Percentiles rank a stretch among this genome's conserved stretches.
Evolutionary conservation across 257 asterid genomes (phyloP).

Genomic region (Solanum bulbocastanum): DNA sequence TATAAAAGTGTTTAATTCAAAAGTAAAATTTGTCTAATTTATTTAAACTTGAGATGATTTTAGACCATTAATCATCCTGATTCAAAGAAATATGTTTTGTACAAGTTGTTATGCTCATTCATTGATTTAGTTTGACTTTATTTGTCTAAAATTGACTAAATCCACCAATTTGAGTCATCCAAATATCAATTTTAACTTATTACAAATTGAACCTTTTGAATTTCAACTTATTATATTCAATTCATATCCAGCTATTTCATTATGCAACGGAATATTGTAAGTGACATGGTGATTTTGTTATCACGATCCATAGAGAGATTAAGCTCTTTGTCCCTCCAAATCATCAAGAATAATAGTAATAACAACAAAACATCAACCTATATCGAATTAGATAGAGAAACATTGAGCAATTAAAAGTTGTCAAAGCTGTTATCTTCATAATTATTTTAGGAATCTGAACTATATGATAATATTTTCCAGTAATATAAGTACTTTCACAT

Average conservation of each 20-base stretch:
- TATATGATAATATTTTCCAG: background rate
- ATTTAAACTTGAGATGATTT: background rate
- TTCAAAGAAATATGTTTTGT: background rate
- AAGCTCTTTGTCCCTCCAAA: too few relatives aligned
- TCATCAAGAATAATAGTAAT: too few relatives aligned
- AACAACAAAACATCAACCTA: background rate
- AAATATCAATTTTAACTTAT: background rate
- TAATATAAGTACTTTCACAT: background rate
- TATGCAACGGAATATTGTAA: too few relatives aligned
- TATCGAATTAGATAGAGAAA: background rate
- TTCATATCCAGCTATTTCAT: background rate
- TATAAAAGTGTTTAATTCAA: background rate
- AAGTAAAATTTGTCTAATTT: background rate
- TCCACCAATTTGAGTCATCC: background rate
- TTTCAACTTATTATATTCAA: background rate
- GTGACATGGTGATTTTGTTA: accelerated
- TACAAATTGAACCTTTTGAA: background rate
- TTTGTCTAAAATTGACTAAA: background rate
- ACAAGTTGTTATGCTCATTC: background rate
- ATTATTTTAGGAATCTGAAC: background rate
- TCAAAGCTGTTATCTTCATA: background rate
- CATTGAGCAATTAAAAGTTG: background rate
- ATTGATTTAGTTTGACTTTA: background rate
- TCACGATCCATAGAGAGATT: background rate
- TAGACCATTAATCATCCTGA: background rate